Percentiles rank a stretch among this genome's conserved stretches.
These are phyloP conservation scores for Wickerhamomyces canadensis DNA, from an alignment of 805 yeast species.

Conservation along the genomic window DNA sequence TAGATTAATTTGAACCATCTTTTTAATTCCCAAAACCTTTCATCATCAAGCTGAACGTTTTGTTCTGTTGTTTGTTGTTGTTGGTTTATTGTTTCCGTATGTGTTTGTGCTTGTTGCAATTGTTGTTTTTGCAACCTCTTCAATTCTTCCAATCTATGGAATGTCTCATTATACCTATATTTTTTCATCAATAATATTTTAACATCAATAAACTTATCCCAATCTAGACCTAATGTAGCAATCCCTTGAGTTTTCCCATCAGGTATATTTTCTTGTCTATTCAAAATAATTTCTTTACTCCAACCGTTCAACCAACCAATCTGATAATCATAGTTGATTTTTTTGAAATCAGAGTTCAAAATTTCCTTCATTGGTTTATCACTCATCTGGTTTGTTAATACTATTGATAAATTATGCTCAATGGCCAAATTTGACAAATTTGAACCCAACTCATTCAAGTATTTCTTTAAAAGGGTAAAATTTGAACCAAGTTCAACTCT, in stretches of 20 bases:
- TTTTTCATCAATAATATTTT: constrained; percentile 42
- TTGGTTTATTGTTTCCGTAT: no score
- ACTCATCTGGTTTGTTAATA: constrained; percentile 76
- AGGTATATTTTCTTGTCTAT: constrained; percentile 22
- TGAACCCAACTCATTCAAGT: constrained; percentile 35
- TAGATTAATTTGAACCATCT: constrained; percentile 36
- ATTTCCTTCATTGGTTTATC: constrained; percentile 40
- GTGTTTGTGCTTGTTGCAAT: no score
- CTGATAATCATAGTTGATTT: constrained; percentile 53
- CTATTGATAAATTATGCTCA: constrained; percentile 48
- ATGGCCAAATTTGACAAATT: constrained; percentile 45
- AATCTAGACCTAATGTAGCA: constrained; percentile 51
- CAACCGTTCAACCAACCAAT: constrained; percentile 73
- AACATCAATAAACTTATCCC: constrained; percentile 48
- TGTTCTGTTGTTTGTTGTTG: no score
- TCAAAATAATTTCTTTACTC: constrained; percentile 40
- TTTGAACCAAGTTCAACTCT: constrained; percentile 49
- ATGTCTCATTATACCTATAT: constrained; percentile 30
- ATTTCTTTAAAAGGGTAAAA: constrained; percentile 38
- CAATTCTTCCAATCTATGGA: constrained; percentile 21
- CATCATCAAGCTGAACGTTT: constrained; percentile 3
- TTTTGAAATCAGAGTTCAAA: constrained; percentile 18
- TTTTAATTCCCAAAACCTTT: constrained; percentile 19
- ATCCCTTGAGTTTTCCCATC: constrained; percentile 19
- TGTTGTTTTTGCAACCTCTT: no score